Evolutionary conservation across 2,329 filamentous ascomycete genomes (phyloP), one percentile per base, ranked within the genome.

Genomic region (Aspergillus arachidicola): DNA sequence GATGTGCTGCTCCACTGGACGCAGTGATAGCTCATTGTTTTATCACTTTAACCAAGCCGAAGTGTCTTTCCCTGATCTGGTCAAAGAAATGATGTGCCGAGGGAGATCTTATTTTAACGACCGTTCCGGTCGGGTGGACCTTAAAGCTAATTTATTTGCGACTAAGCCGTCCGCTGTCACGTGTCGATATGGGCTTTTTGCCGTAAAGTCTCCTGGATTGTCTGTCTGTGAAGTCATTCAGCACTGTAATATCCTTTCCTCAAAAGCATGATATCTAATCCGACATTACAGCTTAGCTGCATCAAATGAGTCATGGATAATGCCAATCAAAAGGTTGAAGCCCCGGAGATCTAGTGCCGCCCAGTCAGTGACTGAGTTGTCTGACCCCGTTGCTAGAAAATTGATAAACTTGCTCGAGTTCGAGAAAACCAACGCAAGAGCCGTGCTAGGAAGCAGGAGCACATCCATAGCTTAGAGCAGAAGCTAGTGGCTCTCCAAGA

Each of bases 381-480:
- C 59, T 58, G 11, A 48, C 34, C 19, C 6, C 32, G 6, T 36
- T 30, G n/a, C 2, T 50, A 78, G 72, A 68, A 71, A 56, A 54
- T 64, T 36, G 70, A 74, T 34, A 71, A 72, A 61, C 71, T 75
- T 38, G 84, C 86, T 54, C 74, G 76, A 30, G 69, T 79, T 34
- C 68, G 77, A 21, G 76, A 78, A 34, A 79, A 78, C 38, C 77
- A 79, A 59, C 76, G 77, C 38, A 77, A 72, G 51, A 78, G 76
- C 56, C 71, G 77, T 43, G 76, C 77, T 3, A 68, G 70, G 48
- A 74, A 71, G 57, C 77, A 77, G 60, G 74, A 77, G 60, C 71
- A 78, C 61, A 70, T 74, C 46, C 74, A 71, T n/a, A 75, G 78
- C 34, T 61, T 79, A 16, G 75, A 78, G 58, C 71, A 77, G 59